These are phyloP conservation scores for Mortierella sp. DNA, from an alignment of 371 early-diverging fungal species.

Conservation along the genomic window DNA sequence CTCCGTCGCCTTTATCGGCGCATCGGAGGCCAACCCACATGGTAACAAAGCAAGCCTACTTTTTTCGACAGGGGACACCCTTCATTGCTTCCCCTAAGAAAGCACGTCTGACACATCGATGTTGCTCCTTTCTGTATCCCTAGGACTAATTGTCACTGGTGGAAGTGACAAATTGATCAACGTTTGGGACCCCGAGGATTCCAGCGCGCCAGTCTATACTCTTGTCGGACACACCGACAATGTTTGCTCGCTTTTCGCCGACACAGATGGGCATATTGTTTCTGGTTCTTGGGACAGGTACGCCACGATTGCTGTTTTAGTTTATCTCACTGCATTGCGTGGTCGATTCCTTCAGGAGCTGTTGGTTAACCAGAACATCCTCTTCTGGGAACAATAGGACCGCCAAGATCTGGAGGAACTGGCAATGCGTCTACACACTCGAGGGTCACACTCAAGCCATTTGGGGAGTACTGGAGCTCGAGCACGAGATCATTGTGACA, in stretches of 20 bases:
- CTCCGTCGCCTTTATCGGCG: constrained; percentile 75
- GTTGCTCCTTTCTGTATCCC: not conserved
- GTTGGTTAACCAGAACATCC: not conserved
- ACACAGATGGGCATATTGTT: constrained; percentile 78
- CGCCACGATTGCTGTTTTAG: constrained; percentile 8
- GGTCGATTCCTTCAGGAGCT: not conserved
- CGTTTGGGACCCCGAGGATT: constrained; percentile 78
- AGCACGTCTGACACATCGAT: too few relatives aligned
- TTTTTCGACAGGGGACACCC: not conserved
- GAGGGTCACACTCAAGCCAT: constrained; percentile 91
- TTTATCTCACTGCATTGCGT: not conserved
- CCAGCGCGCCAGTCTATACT: constrained; percentile 71
- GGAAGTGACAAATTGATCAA: constrained; percentile 89
- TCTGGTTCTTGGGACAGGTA: constrained; percentile 99
- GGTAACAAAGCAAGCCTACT: constrained; percentile 61
- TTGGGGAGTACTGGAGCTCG: constrained; percentile 89
- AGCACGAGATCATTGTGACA: constrained; percentile 82
- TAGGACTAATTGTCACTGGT: constrained; percentile 88
- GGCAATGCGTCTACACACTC: constrained; percentile 75
- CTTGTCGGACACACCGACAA: constrained; percentile 91
- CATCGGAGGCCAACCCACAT: constrained; percentile 69
- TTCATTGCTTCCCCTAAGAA: not conserved
- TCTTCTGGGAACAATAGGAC: constrained; percentile 65
- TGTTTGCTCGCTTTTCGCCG: constrained; percentile 83
- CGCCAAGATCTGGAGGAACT: constrained; percentile 90